Conservation (phyloP, 148 eudicot species). For the Camellia granthamiana region DNA sequence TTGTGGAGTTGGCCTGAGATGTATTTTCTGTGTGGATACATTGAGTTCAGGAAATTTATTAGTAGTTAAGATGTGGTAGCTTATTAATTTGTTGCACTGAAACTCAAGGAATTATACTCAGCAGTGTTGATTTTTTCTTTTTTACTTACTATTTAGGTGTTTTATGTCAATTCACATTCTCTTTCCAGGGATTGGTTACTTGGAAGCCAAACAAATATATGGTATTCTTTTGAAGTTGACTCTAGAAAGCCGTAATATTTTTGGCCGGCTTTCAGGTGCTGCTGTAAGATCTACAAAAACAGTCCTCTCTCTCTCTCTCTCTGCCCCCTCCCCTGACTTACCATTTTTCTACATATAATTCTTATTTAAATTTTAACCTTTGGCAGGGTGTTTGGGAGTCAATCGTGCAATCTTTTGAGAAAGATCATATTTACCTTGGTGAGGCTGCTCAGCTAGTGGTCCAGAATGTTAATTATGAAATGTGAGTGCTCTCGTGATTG, state of each 20-base stretch:
- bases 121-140: background rate
- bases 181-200: conserved; percentile 63
- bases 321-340: conserved; percentile 3
- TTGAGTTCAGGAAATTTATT: background rate
- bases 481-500: conserved; percentile 41
- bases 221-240: conserved; percentile 69
- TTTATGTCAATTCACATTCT: conserved; percentile 8
- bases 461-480: conserved; percentile 95
- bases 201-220: conserved; percentile 83
- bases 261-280: conserved; percentile 96
- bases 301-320: conserved; percentile 13
- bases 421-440: conserved; percentile 82
- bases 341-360: background rate
- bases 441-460: conserved; percentile 94
- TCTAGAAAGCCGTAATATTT: conserved; percentile 87
- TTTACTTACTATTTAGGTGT: background rate
- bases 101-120: background rate
- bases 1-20: background rate
- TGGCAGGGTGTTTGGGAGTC: conserved; percentile 92
- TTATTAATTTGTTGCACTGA: conserved; percentile 2
- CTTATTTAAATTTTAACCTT: conserved; percentile 8
- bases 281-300: conserved; percentile 62
- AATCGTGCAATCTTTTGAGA: conserved; percentile 81
- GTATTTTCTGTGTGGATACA: background rate
- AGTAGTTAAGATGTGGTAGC: background rate